Conservation (phyloP, 305 asterid species). For the Fraxinus velutina region DNA sequence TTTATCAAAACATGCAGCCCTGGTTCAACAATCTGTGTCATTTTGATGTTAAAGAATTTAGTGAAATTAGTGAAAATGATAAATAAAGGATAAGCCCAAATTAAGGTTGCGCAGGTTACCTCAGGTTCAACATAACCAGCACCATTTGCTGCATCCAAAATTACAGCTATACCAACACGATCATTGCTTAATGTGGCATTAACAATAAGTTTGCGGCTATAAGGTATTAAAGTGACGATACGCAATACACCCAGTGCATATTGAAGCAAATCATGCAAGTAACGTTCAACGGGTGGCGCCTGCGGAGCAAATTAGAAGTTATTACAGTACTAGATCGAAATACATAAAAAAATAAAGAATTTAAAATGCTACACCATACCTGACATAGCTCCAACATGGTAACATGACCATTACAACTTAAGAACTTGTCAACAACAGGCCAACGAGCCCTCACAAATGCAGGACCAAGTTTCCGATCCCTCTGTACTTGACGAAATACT, state of each 20-base stretch:
- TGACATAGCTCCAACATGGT: slow-evolving; percentile 97
- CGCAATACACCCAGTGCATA: slow-evolving; percentile 90
- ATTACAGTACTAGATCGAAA: background rate
- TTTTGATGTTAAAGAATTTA: slow-evolving; percentile 15
- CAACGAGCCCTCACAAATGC: slow-evolving; percentile 82
- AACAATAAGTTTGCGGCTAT: slow-evolving; percentile 75
- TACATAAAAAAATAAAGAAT: slow-evolving; percentile 7
- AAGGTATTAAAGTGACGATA: slow-evolving; percentile 75
- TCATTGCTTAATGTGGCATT: slow-evolving; percentile 85
- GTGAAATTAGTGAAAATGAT: background rate
- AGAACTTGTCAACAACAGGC: slow-evolving; percentile 82
- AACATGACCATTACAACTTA: slow-evolving; percentile 72
- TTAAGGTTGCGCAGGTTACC: slow-evolving; percentile 40
- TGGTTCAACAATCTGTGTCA: slow-evolving; percentile 80
- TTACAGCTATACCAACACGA: slow-evolving; percentile 90
- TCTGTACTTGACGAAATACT: slow-evolving; percentile 83
- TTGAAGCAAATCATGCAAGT: slow-evolving; percentile 89
- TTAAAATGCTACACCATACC: slow-evolving; percentile 42
- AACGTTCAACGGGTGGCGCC: slow-evolving; percentile 98
- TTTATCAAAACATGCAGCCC: slow-evolving; percentile 82
- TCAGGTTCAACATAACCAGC: slow-evolving; percentile 93
- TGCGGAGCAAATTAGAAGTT: slow-evolving; percentile 25
- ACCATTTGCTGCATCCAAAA: slow-evolving; percentile 91
- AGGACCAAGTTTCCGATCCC: slow-evolving; percentile 88
- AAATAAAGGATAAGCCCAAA: slow-evolving; percentile 17